Evolutionary conservation across 257 asterid species (phyloP).

Genomic region (Solanum neorickii): DNA sequence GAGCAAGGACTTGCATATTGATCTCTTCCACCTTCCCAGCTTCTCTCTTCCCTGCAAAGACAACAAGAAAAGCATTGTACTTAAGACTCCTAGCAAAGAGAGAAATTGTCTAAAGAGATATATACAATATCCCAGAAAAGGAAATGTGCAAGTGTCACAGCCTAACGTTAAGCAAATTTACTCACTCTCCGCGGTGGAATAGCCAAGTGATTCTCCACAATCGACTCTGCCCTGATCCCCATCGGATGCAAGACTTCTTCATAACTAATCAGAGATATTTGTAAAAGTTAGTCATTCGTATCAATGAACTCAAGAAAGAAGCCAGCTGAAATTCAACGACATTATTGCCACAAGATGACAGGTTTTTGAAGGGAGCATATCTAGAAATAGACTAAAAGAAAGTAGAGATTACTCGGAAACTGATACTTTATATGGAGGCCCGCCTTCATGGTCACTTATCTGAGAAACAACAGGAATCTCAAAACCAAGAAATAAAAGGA

Average conservation of each 20-base stretch:
- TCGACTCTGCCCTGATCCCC: slow-evolving; percentile 52
- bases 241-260: slow-evolving; percentile 64
- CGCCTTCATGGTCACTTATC: slow-evolving; percentile 69
- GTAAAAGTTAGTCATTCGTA: neutral
- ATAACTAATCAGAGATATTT: slow-evolving; percentile 28
- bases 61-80: neutral
- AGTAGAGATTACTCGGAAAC: slow-evolving; percentile 37
- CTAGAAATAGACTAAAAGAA: neutral
- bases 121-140: neutral
- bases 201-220: slow-evolving; percentile 56
- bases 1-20: slow-evolving; percentile 15
- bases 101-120: neutral
- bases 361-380: neutral
- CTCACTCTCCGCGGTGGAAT: slow-evolving; percentile 61
- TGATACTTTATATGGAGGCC: slow-evolving; percentile 83
- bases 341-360: neutral
- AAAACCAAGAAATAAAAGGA: neutral
- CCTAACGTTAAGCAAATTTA: neutral
- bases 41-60: slow-evolving; percentile 58
- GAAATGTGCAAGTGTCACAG: neutral
- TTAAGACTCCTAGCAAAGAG: neutral
- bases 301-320: neutral
- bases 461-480: slow-evolving; percentile 17
- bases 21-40: slow-evolving; percentile 61
- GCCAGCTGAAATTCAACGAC: neutral